These are phyloP conservation scores for Boehmeria nivea DNA, from an alignment of 306 rosid genomes.

Conservation along the genomic window DNA sequence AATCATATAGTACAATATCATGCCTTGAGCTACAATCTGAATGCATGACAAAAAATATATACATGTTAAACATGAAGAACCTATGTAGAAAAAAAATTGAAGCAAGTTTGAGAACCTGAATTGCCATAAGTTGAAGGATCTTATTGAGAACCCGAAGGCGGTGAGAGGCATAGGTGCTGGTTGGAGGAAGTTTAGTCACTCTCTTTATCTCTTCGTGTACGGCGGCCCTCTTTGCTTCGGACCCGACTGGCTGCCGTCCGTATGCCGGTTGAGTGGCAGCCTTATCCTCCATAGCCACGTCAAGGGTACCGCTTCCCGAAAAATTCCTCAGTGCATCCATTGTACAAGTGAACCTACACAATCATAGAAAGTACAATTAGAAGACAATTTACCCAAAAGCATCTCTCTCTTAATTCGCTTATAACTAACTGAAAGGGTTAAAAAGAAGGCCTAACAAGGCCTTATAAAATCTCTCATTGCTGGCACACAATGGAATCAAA, in stretches of 20 bases:
- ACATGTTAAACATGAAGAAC: neutral
- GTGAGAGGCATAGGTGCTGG: conserved; percentile 59
- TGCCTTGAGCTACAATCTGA: neutral
- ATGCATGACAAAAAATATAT: neutral
- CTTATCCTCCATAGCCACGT: conserved; percentile 36
- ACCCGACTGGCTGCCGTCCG: conserved; percentile 38
- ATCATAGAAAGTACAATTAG: neutral
- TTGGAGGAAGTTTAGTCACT: conserved; percentile 52
- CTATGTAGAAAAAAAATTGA: neutral
- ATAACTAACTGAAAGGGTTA: too few species aligned
- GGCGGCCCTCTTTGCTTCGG: conserved; percentile 46
- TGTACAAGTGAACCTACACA: neutral
- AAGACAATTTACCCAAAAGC: neutral
- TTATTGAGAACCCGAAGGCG: conserved; percentile 77
- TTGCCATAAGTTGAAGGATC: conserved; percentile 62
- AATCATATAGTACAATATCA: neutral
- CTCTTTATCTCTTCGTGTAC: conserved; percentile 56
- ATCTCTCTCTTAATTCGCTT: neutral
- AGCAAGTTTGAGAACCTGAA: conserved; percentile 43
- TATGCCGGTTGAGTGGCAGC: conserved; percentile 29
- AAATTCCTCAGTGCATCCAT: conserved; percentile 18
- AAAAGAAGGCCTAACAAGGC: too few species aligned
- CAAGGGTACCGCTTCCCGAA: conserved; percentile 22
- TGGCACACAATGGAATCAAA: too few species aligned
- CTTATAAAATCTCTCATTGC: too few species aligned